A percentile compares a stretch with the other conserved stretches of the same genome.
Evolutionary conservation across 495 filamentous ascomycete species (phyloP).

Genomic region (Terfezia boudieri): DNA sequence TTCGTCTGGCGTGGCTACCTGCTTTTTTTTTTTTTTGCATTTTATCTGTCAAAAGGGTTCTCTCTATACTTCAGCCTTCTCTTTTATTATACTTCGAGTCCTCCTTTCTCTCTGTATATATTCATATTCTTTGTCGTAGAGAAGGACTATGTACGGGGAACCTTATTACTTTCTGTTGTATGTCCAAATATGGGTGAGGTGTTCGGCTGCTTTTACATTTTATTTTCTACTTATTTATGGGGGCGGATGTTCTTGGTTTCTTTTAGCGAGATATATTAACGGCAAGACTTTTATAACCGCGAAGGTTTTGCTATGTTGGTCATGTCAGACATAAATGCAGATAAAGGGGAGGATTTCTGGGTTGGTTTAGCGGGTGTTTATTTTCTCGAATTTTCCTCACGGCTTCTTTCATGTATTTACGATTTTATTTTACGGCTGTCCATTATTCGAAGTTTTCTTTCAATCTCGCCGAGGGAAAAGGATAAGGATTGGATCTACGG

Average conservation of each 20-base stretch:
- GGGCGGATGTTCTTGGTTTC: background rate
- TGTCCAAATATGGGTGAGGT: background rate
- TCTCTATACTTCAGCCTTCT: background rate
- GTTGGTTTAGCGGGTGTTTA: too few relatives aligned
- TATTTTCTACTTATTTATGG: conserved; percentile 10
- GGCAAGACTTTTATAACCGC: too few relatives aligned
- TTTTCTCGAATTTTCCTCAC: too few relatives aligned
- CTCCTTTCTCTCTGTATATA: background rate
- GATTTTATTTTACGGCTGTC: background rate
- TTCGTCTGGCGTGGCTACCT: background rate
- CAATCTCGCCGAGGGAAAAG: background rate
- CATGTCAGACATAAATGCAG: too few relatives aligned
- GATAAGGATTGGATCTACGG: background rate
- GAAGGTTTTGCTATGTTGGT: too few relatives aligned
- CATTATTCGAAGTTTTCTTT: background rate
- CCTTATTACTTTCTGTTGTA: too few relatives aligned
- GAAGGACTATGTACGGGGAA: too few relatives aligned
- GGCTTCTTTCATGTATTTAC: background rate
- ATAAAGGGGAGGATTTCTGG: too few relatives aligned
- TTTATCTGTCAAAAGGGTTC: background rate
- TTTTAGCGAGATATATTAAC: background rate
- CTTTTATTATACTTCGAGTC: background rate
- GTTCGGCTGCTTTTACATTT: conserved; percentile 4
- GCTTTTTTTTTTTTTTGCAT: conserved; percentile 7
- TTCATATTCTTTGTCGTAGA: background rate